phyloP scores from a whole-genome alignment of 805 yeast species.

The Gaillardinia entomophila region DNA sequence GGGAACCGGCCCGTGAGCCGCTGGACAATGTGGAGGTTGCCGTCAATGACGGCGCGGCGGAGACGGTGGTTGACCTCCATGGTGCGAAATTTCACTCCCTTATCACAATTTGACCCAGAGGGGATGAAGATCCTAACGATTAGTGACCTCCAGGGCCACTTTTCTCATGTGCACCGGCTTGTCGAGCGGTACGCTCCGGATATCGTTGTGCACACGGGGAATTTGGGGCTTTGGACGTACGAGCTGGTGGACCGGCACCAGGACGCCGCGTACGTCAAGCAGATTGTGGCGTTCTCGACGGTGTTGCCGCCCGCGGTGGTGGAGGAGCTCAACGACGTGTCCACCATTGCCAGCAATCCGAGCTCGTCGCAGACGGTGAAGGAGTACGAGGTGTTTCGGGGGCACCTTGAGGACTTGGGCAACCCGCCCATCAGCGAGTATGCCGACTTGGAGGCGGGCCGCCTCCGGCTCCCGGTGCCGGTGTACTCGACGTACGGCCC shows the following conservation, averaged over 20 bases:
- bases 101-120: too few relatives aligned
- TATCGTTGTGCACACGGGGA: constrained; percentile 63
- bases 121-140: constrained; percentile 12
- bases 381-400: constrained; percentile 6
- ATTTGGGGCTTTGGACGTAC: constrained; percentile 68
- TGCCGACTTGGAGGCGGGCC: constrained; percentile 24
- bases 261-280: constrained; percentile 52
- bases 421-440: constrained; percentile 11
- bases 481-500: constrained; percentile 77
- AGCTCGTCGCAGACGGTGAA: not conserved
- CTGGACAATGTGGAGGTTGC: constrained; percentile 57
- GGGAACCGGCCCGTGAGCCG: constrained; percentile 67
- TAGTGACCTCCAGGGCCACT: constrained; percentile 26
- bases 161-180: constrained; percentile 10
- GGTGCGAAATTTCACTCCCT: too few relatives aligned
- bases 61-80: constrained; percentile 33
- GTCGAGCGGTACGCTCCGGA: constrained; percentile 13
- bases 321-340: constrained; percentile 47
- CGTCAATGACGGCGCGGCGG: constrained; percentile 61
- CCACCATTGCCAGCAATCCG: constrained; percentile 24
- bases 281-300: constrained; percentile 63
- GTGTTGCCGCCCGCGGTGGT: constrained; percentile 45
- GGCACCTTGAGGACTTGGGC: constrained; percentile 3
- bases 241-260: constrained; percentile 47
- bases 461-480: constrained; percentile 55